Percentiles rank a stretch among this genome's conserved stretches.
These are phyloP conservation scores for Geotrichum phurueaensis DNA, from an alignment of 1,139 yeast species.

Conservation along the genomic window DNA sequence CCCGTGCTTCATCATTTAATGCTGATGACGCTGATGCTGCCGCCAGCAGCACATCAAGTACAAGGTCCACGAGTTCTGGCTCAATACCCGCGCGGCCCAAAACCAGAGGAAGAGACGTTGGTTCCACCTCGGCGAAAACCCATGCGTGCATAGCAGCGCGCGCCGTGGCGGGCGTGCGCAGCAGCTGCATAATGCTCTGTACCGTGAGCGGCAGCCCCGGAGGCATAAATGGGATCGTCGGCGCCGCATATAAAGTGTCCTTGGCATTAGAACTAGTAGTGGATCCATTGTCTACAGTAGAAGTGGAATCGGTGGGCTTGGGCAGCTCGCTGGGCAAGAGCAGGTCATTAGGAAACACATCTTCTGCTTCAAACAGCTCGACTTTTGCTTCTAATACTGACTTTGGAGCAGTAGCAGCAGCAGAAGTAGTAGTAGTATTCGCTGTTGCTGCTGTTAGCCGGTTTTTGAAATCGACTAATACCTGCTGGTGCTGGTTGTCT, in stretches of 20 bases:
- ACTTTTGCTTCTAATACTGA: slow-evolving; percentile 20
- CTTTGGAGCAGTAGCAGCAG: slow-evolving; percentile 18
- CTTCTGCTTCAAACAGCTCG: slow-evolving; percentile 18
- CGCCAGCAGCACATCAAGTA: slow-evolving; percentile 42
- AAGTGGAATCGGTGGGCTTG: neutral
- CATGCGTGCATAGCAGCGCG: slow-evolving; percentile 38
- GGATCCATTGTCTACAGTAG: neutral
- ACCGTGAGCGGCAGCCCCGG: slow-evolving; percentile 25
- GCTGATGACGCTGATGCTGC: slow-evolving; percentile 10
- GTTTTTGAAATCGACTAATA: neutral
- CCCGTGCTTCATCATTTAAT: slow-evolving; percentile 7
- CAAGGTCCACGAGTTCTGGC: slow-evolving; percentile 48
- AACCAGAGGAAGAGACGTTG: slow-evolving; percentile 30
- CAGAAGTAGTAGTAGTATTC: neutral
- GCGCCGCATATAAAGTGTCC: neutral
- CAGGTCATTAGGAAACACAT: slow-evolving; percentile 3
- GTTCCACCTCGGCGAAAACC: slow-evolving; percentile 35
- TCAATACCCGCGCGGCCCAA: slow-evolving; percentile 52
- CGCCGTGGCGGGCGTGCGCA: slow-evolving; percentile 24
- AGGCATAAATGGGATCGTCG: neutral
- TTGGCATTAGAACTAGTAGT: neutral
- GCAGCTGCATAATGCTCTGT: slow-evolving; percentile 22
- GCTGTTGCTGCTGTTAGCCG: slow-evolving; percentile 27
- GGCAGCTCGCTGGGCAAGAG: neutral
- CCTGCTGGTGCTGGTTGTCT: neutral